phyloP scores from a whole-genome alignment of 768 basidiomycete genomes.

The Lentinula lateritia region DNA sequence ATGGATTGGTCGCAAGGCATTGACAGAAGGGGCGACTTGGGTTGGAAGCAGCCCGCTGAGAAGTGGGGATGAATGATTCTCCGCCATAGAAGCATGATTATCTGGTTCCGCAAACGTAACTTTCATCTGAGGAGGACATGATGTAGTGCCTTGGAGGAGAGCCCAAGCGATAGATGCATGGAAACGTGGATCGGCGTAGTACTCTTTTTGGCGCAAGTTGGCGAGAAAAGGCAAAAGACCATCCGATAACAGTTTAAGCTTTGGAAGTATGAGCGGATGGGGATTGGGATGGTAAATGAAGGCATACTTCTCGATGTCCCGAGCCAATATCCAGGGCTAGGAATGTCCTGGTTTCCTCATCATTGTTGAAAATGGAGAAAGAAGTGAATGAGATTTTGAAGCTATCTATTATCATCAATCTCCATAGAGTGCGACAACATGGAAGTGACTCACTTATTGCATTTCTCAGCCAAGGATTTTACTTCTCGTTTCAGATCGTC shows the following conservation, averaged over 20 bases:
- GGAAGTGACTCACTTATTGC: constrained; percentile 36
- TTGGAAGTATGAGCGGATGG: constrained; percentile 1
- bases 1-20: constrained; percentile 43
- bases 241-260: constrained; percentile 58
- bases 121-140: background rate
- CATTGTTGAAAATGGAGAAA: constrained; percentile 69
- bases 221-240: constrained; percentile 54
- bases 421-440: constrained; percentile 3
- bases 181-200: constrained; percentile 77
- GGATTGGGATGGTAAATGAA: background rate
- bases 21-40: background rate
- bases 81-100: background rate
- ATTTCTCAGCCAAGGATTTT: constrained; percentile 40
- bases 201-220: constrained; percentile 65
- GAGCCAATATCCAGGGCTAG: constrained; percentile 79
- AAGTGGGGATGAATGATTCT: constrained; percentile 11
- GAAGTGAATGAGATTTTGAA: constrained; percentile 69
- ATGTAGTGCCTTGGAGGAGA: constrained; percentile 38
- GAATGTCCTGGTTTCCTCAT: constrained; percentile 78
- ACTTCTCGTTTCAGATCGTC: constrained; percentile 66
- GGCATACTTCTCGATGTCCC: constrained; percentile 66
- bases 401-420: constrained; percentile 28
- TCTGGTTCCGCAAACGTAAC: background rate
- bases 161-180: constrained; percentile 91
- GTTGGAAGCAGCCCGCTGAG: constrained; percentile 10